Percentiles rank a stretch among this genome's conserved stretches.
Evolutionary conservation across 2,329 filamentous ascomycete species (phyloP).

Genomic region (Aspergillus ibericus): DNA sequence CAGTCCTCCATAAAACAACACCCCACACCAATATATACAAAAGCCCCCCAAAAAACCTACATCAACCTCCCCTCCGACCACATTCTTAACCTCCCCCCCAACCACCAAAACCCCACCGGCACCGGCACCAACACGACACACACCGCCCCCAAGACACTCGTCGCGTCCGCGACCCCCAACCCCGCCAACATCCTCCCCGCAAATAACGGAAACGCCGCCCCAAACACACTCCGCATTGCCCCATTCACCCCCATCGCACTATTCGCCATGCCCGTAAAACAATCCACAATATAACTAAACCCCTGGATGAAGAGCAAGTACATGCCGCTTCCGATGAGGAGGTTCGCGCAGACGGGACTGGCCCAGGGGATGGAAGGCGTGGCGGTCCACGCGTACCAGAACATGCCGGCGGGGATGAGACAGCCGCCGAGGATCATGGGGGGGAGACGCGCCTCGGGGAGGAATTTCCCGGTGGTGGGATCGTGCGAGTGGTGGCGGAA

Average conservation of each 20-base stretch:
- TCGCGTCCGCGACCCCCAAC: neutral
- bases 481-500: neutral
- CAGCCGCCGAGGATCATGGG: conserved; percentile 20
- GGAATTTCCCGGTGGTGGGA: neutral
- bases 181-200: neutral
- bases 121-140: neutral
- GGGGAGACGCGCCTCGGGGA: conserved; percentile 21
- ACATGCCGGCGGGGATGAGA: conserved; percentile 24
- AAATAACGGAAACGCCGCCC: neutral
- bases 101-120: neutral
- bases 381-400: conserved; percentile 27
- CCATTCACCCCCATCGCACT: conserved; percentile 6
- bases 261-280: conserved; percentile 35
- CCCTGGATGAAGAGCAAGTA: conserved; percentile 54
- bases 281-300: conserved; percentile 57
- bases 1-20: too few species aligned
- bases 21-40: too few species aligned
- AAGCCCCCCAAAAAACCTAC: too few species aligned
- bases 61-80: neutral
- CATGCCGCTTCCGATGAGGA: conserved; percentile 55
- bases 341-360: conserved; percentile 31
- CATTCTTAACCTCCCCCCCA: neutral
- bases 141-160: neutral
- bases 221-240: conserved; percentile 1
- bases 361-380: conserved; percentile 9